Percentiles rank a stretch among this genome's conserved stretches.
These are phyloP conservation scores for Aspergillus amoenus DNA, from an alignment of 2,329 filamentous ascomycete genomes.

Conservation along the genomic window DNA sequence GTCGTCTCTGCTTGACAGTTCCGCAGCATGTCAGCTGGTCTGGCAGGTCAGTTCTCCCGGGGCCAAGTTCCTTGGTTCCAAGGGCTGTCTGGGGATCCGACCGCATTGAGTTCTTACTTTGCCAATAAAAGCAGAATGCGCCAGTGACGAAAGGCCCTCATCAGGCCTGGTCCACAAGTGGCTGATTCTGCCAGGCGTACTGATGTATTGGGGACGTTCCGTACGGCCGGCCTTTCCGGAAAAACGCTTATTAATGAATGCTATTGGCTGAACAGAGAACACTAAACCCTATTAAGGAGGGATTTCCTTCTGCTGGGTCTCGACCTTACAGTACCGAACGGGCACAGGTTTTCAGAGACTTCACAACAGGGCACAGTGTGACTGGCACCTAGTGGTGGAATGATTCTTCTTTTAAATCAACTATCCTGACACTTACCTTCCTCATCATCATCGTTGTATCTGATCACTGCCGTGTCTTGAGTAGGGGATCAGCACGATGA, in stretches of 20 bases:
- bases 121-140: neutral
- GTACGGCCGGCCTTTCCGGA: neutral
- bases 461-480: neutral
- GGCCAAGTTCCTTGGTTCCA: constrained; percentile 2
- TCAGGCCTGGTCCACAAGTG: constrained; percentile 4
- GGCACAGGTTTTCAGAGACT: neutral
- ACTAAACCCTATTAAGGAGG: neutral
- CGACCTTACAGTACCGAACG: neutral
- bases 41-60: neutral
- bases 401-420: neutral
- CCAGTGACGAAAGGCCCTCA: neutral
- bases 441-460: neutral
- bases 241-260: neutral
- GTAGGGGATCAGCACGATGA: constrained; percentile 21
- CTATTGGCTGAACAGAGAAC: neutral
- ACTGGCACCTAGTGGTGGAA: neutral
- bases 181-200: neutral
- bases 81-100: neutral
- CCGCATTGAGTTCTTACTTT: neutral
- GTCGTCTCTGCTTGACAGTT: no score
- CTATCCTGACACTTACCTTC: neutral
- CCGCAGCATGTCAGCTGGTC: neutral
- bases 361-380: neutral
- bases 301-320: neutral
- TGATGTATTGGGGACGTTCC: neutral